Base-by-base conservation (phyloP, 2,329 filamentous ascomycete species). In the Hypomyces rosellus region DNA sequence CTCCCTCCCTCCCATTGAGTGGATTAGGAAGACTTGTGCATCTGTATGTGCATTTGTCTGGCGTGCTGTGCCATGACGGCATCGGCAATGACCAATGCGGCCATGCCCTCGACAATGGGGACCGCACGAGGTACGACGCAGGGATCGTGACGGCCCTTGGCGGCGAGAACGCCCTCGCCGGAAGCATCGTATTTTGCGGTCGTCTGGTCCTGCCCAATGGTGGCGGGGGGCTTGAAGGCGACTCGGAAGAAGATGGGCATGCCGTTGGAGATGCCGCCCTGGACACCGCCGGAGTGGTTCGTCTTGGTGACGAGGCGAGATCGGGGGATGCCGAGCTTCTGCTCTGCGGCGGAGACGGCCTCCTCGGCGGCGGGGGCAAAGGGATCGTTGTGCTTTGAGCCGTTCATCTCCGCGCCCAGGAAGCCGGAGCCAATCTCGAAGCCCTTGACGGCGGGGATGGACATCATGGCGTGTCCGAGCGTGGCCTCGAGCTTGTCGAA, bases 351-450 rank as follows among this genome's bases (percentile, higher is more conserved):
- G 34, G 72, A 68, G 48, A 69, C 62, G 20, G 72, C 69, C 15
- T 76, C 67, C 16, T 45, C 43, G 43, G 43, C 3, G 11, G 60
- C 54, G n/a, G 62, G 44, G 42, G 63, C 56, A 40, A 68, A 67
- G 49, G 88, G 76, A 68, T 97, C 92, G 68, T 97, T 97, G 79
- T 97, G 91, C 49, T 78, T 78, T 14, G 87, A 93, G 30, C 93
- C 92, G 3, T 87, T 86, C 37, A 96, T 78, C 66, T 91, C 86
- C 62, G 86, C 87, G 51, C 92, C 92, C 46, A 78, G 84, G 68
- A 97, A 97, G 11, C 93, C 92, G 48, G 88, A 95, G 48, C 93
- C 92, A 57, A 97, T 85, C 67, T 97, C 91, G 65, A 97, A 97
- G 49, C 87, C 92, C 74, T 97, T 99, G 38, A 88, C 92, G 5